These are phyloP conservation scores for Orbilia oligospora DNA, from an alignment of 2,329 filamentous ascomycete genomes.

Conservation along the genomic window DNA sequence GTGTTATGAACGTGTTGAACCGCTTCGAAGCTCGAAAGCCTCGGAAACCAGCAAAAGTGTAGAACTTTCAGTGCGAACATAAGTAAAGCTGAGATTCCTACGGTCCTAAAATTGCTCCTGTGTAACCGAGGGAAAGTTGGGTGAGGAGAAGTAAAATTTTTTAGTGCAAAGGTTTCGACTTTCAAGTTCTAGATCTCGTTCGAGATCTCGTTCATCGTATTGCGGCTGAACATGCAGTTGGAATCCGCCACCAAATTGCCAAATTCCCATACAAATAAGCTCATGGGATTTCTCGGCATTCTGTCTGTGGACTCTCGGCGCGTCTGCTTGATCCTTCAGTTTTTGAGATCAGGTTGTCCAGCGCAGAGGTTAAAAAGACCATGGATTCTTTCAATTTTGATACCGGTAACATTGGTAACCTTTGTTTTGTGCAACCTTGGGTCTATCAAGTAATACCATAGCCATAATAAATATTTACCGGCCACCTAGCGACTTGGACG, in stretches of 20 bases:
- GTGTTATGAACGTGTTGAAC: too few species aligned
- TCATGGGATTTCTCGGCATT: constrained; percentile 40
- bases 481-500: neutral
- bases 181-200: constrained; percentile 17
- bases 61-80: too few species aligned
- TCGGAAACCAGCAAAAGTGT: too few species aligned
- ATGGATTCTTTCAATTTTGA: constrained; percentile 6
- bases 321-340: constrained; percentile 34
- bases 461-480: neutral
- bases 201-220: constrained; percentile 23
- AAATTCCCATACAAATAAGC: constrained; percentile 20
- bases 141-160: too few species aligned
- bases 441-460: neutral
- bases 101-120: too few species aligned
- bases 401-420: neutral
- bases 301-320: constrained; percentile 39
- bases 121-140: too few species aligned
- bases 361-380: constrained; percentile 13
- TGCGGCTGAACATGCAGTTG: constrained; percentile 28
- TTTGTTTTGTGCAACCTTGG: neutral
- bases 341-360: neutral
- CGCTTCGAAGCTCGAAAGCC: too few species aligned
- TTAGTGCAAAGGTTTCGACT: too few species aligned
- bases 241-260: constrained; percentile 32
- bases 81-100: too few species aligned